Evolutionary conservation across 495 filamentous ascomycete genomes (phyloP), one percentile per base, ranked within the genome.

Genomic region (Penicillium chermesinum): DNA sequence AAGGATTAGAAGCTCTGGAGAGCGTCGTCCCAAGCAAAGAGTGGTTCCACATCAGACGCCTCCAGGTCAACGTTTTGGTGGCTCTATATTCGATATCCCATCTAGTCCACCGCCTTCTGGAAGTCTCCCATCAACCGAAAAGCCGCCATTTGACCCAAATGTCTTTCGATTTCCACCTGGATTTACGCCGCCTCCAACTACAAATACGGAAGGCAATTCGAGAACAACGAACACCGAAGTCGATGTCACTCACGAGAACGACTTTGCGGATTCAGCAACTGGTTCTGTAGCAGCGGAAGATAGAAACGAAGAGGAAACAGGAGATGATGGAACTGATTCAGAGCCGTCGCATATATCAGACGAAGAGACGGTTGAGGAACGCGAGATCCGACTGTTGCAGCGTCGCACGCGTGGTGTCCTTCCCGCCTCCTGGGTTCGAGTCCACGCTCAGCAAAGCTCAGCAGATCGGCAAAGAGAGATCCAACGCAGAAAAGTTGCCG

Each of bases 341-440:
- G 27, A 47, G 13, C n/a, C 30, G 5, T 51, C 53, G 6, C 44
- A 19, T 5, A 43, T 45, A 25, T 44, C 50, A 20, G 32, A 43
- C 10, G 48, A 58, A 2, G 48, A 53, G 38, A 51, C 51, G 10
- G 48, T 41, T 1, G 55, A 67, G 43, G 62, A 67, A 18, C 45
- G 49, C 20, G 52, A 49, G 35, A 61, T 82, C 9, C 55, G 61
- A 50, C 59, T 57, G 42, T 56, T 72, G 13, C 67, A 76, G 34
- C 77, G 72, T 37, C 81, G 68, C 48, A 91, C 91, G 37, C 83
- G 82, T 44, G 91, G 91, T 30, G 89, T 96, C 13, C 76, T 97
- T 36, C 91, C 91, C 30, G 91, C 91, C 4, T 96, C 91, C 2
- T 95, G 86, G 85, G 74, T 94, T 37, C 80, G 86, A 52, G 71